Percentiles rank a stretch among this genome's conserved stretches.
phyloP scores from a whole-genome alignment of 2,329 filamentous ascomycete species.

The Sarocladium oryzae region DNA sequence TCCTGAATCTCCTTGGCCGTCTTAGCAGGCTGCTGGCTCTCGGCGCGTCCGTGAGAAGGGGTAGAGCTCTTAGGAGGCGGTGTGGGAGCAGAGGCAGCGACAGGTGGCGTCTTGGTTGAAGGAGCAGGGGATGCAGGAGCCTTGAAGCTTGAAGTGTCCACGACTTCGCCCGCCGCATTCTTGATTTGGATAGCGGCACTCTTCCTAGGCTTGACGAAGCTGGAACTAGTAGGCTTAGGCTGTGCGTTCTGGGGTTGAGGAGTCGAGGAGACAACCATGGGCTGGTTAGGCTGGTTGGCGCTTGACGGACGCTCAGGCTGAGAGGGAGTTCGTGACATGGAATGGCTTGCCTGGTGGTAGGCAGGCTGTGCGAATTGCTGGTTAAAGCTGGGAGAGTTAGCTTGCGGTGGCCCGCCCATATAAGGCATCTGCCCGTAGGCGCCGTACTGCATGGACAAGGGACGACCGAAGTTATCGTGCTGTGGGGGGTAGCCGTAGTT shows the following conservation, averaged over 20 bases:
- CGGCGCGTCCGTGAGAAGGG: slow-evolving; percentile 61
- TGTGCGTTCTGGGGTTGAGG: slow-evolving; percentile 58
- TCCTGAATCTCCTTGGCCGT: slow-evolving; percentile 74
- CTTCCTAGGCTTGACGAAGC: slow-evolving; percentile 52
- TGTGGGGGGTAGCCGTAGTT: slow-evolving; percentile 48
- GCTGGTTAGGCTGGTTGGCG: slow-evolving; percentile 53
- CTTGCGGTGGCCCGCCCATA: slow-evolving; percentile 35
- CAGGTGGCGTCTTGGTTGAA: slow-evolving; percentile 57
- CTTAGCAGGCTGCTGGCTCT: slow-evolving; percentile 62
- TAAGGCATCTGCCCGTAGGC: slow-evolving; percentile 42
- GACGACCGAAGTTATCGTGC: slow-evolving; percentile 32
- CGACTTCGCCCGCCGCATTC: slow-evolving; percentile 66
- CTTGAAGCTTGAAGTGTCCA: slow-evolving; percentile 61
- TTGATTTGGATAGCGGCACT: slow-evolving; percentile 78
- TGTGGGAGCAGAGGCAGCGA: slow-evolving; percentile 69
- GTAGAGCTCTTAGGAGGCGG: slow-evolving; percentile 72
- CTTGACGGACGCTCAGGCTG: slow-evolving; percentile 66
- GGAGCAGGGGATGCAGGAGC: slow-evolving; percentile 51
- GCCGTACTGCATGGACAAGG: slow-evolving; percentile 33
- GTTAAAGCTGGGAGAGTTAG: slow-evolving; percentile 44
- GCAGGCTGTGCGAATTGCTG: slow-evolving; percentile 36
- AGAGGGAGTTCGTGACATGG: slow-evolving; percentile 78
- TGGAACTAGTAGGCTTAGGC: slow-evolving; percentile 33
- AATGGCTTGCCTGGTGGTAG: slow-evolving; percentile 49
- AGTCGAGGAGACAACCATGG: slow-evolving; percentile 55